phyloP scores from a whole-genome alignment of 495 filamentous ascomycete species.

The Penicillium dipodomyicola region DNA sequence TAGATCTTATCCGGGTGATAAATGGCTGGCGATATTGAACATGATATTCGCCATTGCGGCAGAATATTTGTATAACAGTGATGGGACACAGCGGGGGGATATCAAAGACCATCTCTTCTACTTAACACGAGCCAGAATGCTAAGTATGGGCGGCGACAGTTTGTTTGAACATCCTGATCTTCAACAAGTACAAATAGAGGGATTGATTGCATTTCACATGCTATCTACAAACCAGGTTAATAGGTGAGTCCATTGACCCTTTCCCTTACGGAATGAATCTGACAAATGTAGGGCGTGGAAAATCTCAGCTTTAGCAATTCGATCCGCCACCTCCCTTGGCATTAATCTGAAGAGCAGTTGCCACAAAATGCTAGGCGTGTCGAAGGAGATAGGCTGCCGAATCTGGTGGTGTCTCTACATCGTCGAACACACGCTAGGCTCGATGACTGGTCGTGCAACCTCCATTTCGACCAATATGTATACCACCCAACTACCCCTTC shows the following conservation, averaged over 20 bases:
- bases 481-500: conserved; percentile 56
- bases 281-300: conserved; percentile 55
- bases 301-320: conserved; percentile 57
- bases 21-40: conserved; percentile 60
- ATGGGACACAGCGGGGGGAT: conserved; percentile 40
- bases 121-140: conserved; percentile 51
- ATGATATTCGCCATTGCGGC: conserved; percentile 61
- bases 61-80: conserved; percentile 48
- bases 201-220: conserved; percentile 56
- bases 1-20: conserved; percentile 27
- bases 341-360: conserved; percentile 62
- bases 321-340: conserved; percentile 60
- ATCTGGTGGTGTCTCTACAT: conserved; percentile 66
- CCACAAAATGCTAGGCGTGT: conserved; percentile 40
- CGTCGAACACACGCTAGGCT: conserved; percentile 57
- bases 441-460: conserved; percentile 61
- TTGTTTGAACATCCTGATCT: conserved; percentile 53
- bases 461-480: conserved; percentile 53
- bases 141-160: conserved; percentile 48
- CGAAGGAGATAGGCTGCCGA: conserved; percentile 58
- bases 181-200: conserved; percentile 54
- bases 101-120: conserved; percentile 54
- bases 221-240: conserved; percentile 57
- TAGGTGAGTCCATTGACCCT: conserved; percentile 39
- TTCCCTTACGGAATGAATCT: neutral